Evolutionary conservation across 352 stramenopile species (phyloP).

Genomic region (Phytophthora melonis): DNA sequence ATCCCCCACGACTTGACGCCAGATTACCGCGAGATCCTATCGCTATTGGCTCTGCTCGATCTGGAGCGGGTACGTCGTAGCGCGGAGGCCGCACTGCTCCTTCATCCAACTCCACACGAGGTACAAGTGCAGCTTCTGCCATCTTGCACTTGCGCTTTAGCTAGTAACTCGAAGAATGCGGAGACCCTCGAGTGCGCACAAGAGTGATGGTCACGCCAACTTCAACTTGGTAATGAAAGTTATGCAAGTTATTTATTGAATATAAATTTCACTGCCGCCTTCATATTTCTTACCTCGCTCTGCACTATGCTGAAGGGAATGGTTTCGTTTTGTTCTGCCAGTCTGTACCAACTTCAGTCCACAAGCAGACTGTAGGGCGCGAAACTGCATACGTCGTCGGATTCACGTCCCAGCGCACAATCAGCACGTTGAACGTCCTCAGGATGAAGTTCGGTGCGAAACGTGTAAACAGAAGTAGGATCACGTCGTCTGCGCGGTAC

Average conservation of each 20-base stretch:
- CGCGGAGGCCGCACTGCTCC: slow-evolving; percentile 31
- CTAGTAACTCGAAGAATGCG: slow-evolving; percentile 32
- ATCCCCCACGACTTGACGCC: slow-evolving; percentile 23
- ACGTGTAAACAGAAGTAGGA: slow-evolving; percentile 43
- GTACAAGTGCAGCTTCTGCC: slow-evolving; percentile 4
- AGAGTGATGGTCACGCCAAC: slow-evolving; percentile 61
- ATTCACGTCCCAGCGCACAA: slow-evolving; percentile 47
- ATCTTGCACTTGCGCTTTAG: slow-evolving; percentile 27
- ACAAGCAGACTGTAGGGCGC: slow-evolving; percentile 41
- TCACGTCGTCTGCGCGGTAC: slow-evolving; percentile 40
- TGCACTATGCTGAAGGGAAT: slow-evolving; percentile 40
- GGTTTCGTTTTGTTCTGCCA: slow-evolving; percentile 46
- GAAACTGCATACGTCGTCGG: slow-evolving; percentile 43
- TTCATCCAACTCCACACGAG: slow-evolving; percentile 49
- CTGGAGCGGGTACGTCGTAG: slow-evolving; percentile 45
- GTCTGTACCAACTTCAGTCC: slow-evolving; percentile 48
- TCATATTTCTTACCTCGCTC: not conserved
- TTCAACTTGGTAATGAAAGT: slow-evolving; percentile 19
- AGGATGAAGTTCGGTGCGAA: slow-evolving; percentile 40
- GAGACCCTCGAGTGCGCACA: slow-evolving; percentile 9
- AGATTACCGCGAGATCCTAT: slow-evolving; percentile 1
- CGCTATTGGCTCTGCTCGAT: slow-evolving; percentile 15
- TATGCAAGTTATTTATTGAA: slow-evolving; percentile 12
- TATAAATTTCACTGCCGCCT: slow-evolving; percentile 4
- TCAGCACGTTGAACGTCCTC: slow-evolving; percentile 48